A percentile compares a stretch with the other conserved stretches of the same genome.
Conservation (phyloP, 495 filamentous ascomycete species). For the Lindgomyces ingoldianus region DNA sequence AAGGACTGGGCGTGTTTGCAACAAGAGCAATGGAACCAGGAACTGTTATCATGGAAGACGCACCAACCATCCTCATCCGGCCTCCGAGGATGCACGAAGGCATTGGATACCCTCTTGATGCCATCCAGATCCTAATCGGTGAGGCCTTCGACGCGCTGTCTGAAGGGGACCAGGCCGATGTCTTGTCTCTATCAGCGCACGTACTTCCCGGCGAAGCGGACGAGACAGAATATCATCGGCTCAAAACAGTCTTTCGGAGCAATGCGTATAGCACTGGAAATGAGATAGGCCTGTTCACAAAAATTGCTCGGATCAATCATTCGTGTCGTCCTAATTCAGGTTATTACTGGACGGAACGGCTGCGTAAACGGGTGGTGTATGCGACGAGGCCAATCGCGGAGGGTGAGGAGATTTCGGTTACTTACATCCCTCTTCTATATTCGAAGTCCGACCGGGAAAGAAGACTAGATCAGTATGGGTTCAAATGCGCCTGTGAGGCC, state of each 20-base stretch:
- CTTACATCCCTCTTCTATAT: constrained; percentile 25
- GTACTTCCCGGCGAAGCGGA: neutral
- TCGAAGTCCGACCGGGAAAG: constrained; percentile 8
- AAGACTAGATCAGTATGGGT: constrained; percentile 24
- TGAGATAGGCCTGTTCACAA: constrained; percentile 28
- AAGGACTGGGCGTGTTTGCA: constrained; percentile 35
- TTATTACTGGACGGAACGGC: constrained; percentile 23
- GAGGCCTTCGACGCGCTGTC: constrained; percentile 13
- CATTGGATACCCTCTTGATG: constrained; percentile 3
- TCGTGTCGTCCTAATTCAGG: constrained; percentile 30
- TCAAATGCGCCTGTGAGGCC: constrained; percentile 29
- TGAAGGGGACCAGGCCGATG: neutral
- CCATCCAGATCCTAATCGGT: neutral
- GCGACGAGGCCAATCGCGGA: constrained; percentile 15
- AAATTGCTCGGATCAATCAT: constrained; percentile 31
- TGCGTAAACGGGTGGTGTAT: constrained; percentile 17
- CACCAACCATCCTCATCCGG: constrained; percentile 12
- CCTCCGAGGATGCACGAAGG: constrained; percentile 14
- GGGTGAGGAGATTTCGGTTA: constrained; percentile 29
- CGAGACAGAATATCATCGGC: neutral
- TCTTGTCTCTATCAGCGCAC: constrained; percentile 17
- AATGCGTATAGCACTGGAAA: constrained; percentile 28
- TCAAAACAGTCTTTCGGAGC: constrained; percentile 27
- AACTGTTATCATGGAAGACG: constrained; percentile 18
- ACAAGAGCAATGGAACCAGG: constrained; percentile 19